phyloP scores from a whole-genome alignment of 2,329 filamentous ascomycete species.

The Colletotrichum tofieldiae region DNA sequence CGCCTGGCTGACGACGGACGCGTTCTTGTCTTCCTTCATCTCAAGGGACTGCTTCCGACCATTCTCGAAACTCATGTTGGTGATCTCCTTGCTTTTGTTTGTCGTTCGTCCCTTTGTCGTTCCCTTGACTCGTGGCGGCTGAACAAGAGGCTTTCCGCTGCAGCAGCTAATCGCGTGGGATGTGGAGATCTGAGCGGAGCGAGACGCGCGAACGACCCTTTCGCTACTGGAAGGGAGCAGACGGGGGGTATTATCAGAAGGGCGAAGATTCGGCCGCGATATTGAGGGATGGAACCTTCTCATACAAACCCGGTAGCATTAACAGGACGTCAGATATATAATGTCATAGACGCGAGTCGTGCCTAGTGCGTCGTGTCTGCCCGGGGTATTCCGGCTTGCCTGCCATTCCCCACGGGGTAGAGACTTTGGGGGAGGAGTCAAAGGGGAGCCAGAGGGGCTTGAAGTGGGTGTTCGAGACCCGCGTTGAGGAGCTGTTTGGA shows the following conservation, averaged over 20 bases:
- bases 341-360: not conserved
- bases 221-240: not conserved
- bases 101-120: not conserved
- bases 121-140: conserved; percentile 6
- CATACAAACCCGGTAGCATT: not conserved
- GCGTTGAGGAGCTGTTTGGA: conserved; percentile 4
- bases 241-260: not conserved
- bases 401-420: conserved; percentile 4
- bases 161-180: not conserved
- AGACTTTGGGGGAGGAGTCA: not conserved
- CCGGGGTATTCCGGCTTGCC: not conserved
- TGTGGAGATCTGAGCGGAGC: not conserved
- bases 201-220: not conserved
- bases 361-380: not conserved
- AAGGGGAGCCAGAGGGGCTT: not conserved
- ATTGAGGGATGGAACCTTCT: conserved; percentile 3
- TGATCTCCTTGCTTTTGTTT: not conserved
- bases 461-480: conserved; percentile 18
- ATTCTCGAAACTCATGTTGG: conserved; percentile 28
- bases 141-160: not conserved
- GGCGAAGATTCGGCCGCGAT: not conserved
- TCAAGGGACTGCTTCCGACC: conserved; percentile 38
- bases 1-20: conserved; percentile 21
- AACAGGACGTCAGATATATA: conserved; percentile 10
- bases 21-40: conserved; percentile 43